phyloP scores from a whole-genome alignment of 1,284 basidiomycete genomes.

The Veloboletus limbatus region DNA sequence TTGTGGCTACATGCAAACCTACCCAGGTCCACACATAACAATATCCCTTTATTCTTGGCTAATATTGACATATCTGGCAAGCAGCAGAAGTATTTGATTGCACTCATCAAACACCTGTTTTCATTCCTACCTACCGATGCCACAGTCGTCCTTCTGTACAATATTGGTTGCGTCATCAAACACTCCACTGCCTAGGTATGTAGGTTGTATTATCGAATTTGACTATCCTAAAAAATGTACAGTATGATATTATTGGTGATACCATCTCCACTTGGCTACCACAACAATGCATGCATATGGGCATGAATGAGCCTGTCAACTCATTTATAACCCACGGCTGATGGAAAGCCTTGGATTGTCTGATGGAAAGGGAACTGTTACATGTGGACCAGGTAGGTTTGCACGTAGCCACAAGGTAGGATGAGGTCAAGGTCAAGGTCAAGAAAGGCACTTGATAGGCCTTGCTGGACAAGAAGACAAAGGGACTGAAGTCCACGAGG shows the following conservation, averaged over 20 bases:
- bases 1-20: too few species aligned
- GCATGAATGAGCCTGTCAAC: neutral
- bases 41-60: neutral
- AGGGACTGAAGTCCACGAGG: too few species aligned
- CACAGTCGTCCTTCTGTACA: neutral
- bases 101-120: constrained; percentile 22
- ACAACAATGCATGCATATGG: neutral
- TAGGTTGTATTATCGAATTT: too few species aligned
- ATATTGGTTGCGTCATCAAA: neutral
- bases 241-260: too few species aligned
- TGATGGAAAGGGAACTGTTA: constrained; percentile 1
- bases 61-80: neutral
- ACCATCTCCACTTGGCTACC: neutral
- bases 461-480: too few species aligned
- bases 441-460: too few species aligned
- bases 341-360: neutral
- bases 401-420: too few species aligned
- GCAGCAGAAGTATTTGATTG: constrained; percentile 37
- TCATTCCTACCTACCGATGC: neutral
- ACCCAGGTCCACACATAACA: too few species aligned
- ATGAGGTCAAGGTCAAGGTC: too few species aligned
- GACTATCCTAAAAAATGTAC: too few species aligned
- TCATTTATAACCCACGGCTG: neutral
- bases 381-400: too few species aligned
- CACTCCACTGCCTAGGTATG: neutral